Evolutionary conservation across 176 grass and related monocot genomes (phyloP).

Genomic region (Avena sativa): DNA sequence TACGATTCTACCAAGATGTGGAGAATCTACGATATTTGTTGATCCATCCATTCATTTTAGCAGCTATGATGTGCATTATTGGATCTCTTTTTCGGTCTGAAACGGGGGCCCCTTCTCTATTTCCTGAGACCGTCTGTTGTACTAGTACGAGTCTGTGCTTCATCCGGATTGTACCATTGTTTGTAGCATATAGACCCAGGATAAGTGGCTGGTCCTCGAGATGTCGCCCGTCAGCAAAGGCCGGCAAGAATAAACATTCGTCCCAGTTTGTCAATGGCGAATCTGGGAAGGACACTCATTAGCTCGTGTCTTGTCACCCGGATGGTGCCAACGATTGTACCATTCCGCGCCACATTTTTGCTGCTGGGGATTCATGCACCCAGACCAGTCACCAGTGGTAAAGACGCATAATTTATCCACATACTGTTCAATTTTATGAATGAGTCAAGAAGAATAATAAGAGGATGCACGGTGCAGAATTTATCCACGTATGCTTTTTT

Average conservation of each 20-base stretch:
- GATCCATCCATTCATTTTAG: too few species aligned
- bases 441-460: too few species aligned
- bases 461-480: too few species aligned
- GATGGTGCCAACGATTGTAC: too few species aligned
- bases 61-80: too few species aligned
- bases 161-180: background rate
- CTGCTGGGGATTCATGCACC: constrained; percentile 22
- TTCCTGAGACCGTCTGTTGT: background rate
- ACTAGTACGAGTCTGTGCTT: background rate
- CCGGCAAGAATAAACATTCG: constrained; percentile 58
- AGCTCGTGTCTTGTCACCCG: background rate
- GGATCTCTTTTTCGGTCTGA: background rate
- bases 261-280: background rate
- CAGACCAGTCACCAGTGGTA: background rate
- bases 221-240: constrained; percentile 32
- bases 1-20: too few species aligned
- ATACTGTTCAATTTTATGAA: too few species aligned
- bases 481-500: too few species aligned
- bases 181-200: background rate
- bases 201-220: constrained; percentile 37
- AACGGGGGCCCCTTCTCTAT: background rate
- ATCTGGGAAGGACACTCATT: background rate
- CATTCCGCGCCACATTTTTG: background rate
- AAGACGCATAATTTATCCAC: background rate
- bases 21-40: too few species aligned